Evolutionary conservation across 2,329 filamentous ascomycete genomes (phyloP).

Genomic region (Alternaria triticina): DNA sequence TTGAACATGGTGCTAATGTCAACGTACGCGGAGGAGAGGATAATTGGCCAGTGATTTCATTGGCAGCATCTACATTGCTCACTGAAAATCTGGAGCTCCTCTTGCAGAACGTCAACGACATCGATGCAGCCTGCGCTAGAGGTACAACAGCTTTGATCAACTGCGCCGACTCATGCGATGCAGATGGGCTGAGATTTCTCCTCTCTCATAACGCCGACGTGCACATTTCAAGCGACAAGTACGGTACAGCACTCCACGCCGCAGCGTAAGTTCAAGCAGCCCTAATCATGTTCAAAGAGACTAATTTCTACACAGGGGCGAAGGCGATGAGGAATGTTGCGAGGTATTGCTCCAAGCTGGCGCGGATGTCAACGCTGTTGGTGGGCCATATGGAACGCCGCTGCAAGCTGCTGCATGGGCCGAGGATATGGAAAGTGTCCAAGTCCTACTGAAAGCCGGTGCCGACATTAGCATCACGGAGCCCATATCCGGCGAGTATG

Average conservation of each 20-base stretch:
- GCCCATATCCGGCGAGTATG: constrained; percentile 20
- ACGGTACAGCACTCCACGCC: constrained; percentile 28
- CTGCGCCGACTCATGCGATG: constrained; percentile 19
- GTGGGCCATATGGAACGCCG: constrained; percentile 24
- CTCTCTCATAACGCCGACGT: constrained; percentile 23
- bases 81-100: constrained; percentile 23
- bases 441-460: constrained; percentile 19
- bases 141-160: constrained; percentile 31
- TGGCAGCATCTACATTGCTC: constrained; percentile 19
- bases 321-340: constrained; percentile 21
- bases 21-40: constrained; percentile 29
- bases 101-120: constrained; percentile 25
- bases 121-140: constrained; percentile 24
- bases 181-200: constrained; percentile 22
- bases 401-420: constrained; percentile 24
- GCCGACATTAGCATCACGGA: constrained; percentile 18
- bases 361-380: constrained; percentile 24
- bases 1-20: constrained; percentile 27
- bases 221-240: constrained; percentile 17
- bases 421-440: constrained; percentile 20
- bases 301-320: constrained; percentile 7
- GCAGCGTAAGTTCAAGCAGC: constrained; percentile 17
- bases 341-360: constrained; percentile 25
- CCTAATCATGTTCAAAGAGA: neutral
- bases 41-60: constrained; percentile 23